These are phyloP conservation scores for Leishmania major DNA, from an alignment of 208 protist genomes.

Conservation along the genomic window DNA sequence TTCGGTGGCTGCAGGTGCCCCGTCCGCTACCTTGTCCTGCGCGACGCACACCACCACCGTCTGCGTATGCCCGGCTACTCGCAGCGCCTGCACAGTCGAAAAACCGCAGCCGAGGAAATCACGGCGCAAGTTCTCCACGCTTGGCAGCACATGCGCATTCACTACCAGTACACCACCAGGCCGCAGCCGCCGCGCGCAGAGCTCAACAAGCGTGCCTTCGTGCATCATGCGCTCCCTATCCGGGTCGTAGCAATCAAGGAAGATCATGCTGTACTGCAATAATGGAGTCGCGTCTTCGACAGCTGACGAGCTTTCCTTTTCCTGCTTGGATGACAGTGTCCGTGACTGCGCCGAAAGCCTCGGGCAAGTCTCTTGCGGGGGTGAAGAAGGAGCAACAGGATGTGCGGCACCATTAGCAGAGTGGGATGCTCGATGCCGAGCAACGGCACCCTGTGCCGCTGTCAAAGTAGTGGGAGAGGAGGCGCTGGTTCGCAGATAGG, in stretches of 20 bases:
- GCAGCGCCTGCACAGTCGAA: slow-evolving; percentile 68
- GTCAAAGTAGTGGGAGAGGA: neutral
- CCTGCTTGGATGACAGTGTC: neutral
- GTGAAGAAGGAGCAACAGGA: neutral
- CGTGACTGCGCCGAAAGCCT: neutral
- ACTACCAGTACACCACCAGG: slow-evolving; percentile 69
- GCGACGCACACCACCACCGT: slow-evolving; percentile 60
- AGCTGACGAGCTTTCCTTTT: neutral
- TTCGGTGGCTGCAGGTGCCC: neutral
- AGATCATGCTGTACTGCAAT: slow-evolving; percentile 67
- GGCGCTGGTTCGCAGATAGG: slow-evolving; percentile 29
- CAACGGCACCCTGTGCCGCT: neutral
- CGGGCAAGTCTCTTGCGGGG: neutral
- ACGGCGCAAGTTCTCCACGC: slow-evolving; percentile 18
- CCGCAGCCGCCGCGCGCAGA: slow-evolving; percentile 51
- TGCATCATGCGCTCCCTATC: slow-evolving; percentile 75
- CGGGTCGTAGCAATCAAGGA: slow-evolving; percentile 88
- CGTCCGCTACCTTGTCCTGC: neutral
- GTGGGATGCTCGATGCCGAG: neutral
- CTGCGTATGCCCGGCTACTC: slow-evolving; percentile 64
- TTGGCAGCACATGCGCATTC: slow-evolving; percentile 77
- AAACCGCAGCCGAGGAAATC: slow-evolving; percentile 57
- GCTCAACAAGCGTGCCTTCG: slow-evolving; percentile 50
- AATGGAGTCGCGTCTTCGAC: neutral
- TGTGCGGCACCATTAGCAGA: neutral